Evolutionary conservation across 2,329 filamentous ascomycete genomes (phyloP).

Genomic region (Colletotrichum sp.): DNA sequence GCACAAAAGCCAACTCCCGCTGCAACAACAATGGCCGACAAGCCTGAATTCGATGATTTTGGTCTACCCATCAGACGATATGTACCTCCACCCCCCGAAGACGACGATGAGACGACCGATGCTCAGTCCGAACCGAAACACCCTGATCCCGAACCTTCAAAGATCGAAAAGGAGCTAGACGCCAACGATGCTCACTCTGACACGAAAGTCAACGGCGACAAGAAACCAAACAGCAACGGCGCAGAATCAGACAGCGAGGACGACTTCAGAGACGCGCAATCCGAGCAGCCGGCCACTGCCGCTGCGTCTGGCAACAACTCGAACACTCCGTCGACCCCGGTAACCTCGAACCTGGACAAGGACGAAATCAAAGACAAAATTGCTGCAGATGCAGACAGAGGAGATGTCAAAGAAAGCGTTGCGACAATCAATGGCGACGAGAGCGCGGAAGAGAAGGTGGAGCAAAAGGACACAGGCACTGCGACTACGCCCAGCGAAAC

Average conservation of each 20-base stretch:
- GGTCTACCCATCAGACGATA: conserved; percentile 67
- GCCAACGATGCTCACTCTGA: neutral
- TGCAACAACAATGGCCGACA: conserved; percentile 32
- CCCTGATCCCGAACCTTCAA: neutral
- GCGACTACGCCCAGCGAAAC: neutral
- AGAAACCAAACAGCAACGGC: neutral
- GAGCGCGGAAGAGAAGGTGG: neutral
- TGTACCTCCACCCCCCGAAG: conserved; percentile 32
- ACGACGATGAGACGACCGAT: conserved; percentile 10
- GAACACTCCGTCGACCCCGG: conserved; percentile 8
- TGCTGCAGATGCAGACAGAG: conserved; percentile 1
- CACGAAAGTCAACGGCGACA: conserved; percentile 15
- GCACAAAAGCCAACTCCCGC: conserved; percentile 30
- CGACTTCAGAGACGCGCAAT: conserved; percentile 31
- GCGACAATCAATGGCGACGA: neutral
- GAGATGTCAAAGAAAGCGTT: neutral
- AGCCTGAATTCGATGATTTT: conserved; percentile 70
- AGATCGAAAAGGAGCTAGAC: conserved; percentile 8
- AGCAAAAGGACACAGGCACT: neutral
- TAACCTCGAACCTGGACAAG: conserved; percentile 6
- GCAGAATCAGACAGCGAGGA: conserved; percentile 29
- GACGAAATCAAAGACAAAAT: neutral
- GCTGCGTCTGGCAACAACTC: conserved; percentile 6
- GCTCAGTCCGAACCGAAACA: neutral
- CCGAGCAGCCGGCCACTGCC: conserved; percentile 12